A percentile compares a stretch with the other conserved stretches of the same genome.
These are phyloP conservation scores for Saccharomycopsis sp. DNA, from an alignment of 805 yeast genomes.

Conservation along the genomic window DNA sequence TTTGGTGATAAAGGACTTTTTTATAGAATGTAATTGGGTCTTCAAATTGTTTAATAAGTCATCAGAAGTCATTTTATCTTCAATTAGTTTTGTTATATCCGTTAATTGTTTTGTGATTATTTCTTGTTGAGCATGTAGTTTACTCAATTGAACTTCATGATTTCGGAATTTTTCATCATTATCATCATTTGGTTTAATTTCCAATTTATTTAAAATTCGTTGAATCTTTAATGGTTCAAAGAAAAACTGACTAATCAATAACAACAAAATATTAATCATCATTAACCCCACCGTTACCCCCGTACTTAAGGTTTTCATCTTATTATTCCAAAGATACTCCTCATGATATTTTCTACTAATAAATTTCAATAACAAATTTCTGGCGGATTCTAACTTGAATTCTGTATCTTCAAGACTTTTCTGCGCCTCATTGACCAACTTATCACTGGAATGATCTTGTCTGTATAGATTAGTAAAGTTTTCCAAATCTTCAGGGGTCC, in stretches of 20 bases:
- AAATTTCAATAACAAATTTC: conserved; percentile 57
- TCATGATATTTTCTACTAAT: conserved; percentile 88
- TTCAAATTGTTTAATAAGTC: too few relatives aligned
- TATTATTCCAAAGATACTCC: conserved; percentile 97
- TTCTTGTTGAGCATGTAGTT: too few relatives aligned
- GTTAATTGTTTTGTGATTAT: too few relatives aligned
- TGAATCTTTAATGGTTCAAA: conserved; percentile 93
- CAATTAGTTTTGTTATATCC: too few relatives aligned
- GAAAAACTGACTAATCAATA: conserved; percentile 71
- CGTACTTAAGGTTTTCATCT: conserved; percentile 85
- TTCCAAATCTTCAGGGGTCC: conserved; percentile 76
- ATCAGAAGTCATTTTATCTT: too few relatives aligned
- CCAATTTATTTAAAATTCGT: conserved; percentile 41
- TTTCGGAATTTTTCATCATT: not conserved
- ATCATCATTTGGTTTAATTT: not conserved
- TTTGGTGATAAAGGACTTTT: too few relatives aligned
- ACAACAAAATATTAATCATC: conserved; percentile 75
- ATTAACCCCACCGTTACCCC: conserved; percentile 93
- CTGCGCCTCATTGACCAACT: conserved; percentile 43
- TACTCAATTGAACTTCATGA: too few relatives aligned
- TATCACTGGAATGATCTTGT: conserved; percentile 68
- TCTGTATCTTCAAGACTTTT: conserved; percentile 44
- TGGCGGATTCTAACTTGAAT: conserved; percentile 52
- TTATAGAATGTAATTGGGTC: too few relatives aligned
- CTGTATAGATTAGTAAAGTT: conserved; percentile 73